Conservation (phyloP, 371 early-diverging fungal species). For the Mucor irregularis region DNA sequence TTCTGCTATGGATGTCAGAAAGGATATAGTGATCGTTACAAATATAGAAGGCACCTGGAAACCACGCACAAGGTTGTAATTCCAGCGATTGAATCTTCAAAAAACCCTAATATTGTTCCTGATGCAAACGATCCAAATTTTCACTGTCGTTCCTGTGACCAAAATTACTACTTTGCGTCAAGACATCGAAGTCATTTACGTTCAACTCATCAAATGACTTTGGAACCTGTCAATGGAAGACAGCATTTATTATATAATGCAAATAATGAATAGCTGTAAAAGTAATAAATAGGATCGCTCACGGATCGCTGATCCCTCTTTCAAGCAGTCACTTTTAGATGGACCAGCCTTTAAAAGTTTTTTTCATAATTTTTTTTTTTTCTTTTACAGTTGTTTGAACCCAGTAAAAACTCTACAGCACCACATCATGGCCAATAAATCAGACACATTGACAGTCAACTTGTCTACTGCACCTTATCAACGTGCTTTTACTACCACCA, state of each 20-base stretch:
- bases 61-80: too few relatives aligned
- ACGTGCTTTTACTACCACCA: slow-evolving; percentile 60
- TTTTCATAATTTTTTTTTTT: slow-evolving; percentile 8
- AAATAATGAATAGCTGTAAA: background rate
- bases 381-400: background rate
- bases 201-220: background rate
- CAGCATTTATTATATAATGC: too few relatives aligned
- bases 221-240: background rate
- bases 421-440: slow-evolving; percentile 33
- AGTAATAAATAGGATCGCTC: too few relatives aligned
- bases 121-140: background rate
- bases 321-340: background rate
- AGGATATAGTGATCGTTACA: too few relatives aligned
- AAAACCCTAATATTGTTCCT: background rate
- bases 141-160: background rate
- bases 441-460: slow-evolving; percentile 45
- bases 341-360: background rate
- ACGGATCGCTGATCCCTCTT: too few relatives aligned
- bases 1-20: too few relatives aligned
- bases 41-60: too few relatives aligned
- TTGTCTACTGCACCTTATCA: slow-evolving; percentile 50
- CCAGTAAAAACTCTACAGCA: background rate
- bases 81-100: too few relatives aligned
- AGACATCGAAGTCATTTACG: background rate
- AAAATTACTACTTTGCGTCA: background rate